A percentile compares a stretch with the other conserved stretches of the same genome.
Conservation (phyloP, 352 stramenopile genomes). For the Globisporangium yorkense region DNA sequence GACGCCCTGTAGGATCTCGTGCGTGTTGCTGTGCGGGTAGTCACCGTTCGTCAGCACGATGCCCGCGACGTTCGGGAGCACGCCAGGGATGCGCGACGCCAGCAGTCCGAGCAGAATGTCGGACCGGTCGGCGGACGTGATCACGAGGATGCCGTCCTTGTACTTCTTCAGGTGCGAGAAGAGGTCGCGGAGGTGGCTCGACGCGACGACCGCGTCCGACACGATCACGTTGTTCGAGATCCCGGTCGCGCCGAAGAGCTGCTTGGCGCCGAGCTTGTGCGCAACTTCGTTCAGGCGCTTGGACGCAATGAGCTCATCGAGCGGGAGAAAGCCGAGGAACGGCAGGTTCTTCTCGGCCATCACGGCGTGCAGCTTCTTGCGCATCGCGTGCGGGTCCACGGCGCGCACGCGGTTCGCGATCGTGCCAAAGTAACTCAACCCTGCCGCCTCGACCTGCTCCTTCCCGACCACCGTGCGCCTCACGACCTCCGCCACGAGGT, state of each 20-base stretch:
- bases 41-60: conserved; percentile 76
- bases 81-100: conserved; percentile 55
- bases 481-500: conserved; percentile 45
- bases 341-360: conserved; percentile 36
- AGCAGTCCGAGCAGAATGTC: conserved; percentile 70
- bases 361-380: conserved; percentile 22
- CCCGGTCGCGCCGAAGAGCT: conserved; percentile 51
- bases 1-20: conserved; percentile 67
- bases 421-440: conserved; percentile 61
- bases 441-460: conserved; percentile 52
- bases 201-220: conserved; percentile 56
- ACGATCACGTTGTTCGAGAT: conserved; percentile 73
- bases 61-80: conserved; percentile 58
- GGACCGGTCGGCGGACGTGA: conserved; percentile 67
- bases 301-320: conserved; percentile 65
- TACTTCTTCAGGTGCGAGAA: conserved; percentile 76
- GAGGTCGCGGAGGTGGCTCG: conserved; percentile 65
- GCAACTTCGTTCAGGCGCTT: conserved; percentile 76
- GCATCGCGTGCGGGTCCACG: conserved; percentile 29
- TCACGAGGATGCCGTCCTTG: conserved; percentile 69
- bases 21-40: conserved; percentile 66
- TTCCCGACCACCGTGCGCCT: conserved; percentile 47
- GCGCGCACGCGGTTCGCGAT: conserved; percentile 66
- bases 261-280: conserved; percentile 51
- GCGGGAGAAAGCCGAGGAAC: conserved; percentile 62